Evolutionary conservation across 1,284 basidiomycete genomes (phyloP), one percentile per base, ranked within the genome.

Genomic region (Bjerkandera adusta): DNA sequence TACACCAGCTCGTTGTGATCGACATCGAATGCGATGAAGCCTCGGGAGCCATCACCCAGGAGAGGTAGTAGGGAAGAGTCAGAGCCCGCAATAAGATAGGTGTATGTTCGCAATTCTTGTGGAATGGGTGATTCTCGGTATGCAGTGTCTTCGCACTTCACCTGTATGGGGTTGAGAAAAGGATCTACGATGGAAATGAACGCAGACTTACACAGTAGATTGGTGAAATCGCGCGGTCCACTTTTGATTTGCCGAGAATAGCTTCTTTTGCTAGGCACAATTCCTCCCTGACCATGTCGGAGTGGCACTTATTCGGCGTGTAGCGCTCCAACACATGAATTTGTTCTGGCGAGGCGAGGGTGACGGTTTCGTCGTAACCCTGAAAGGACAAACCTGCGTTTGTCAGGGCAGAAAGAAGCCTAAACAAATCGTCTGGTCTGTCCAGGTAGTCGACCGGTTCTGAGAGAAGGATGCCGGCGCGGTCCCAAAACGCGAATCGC

Each of bases 11-110:
- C 20, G 7, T n/a, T 3, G 7, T 21, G 7, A n/a, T 33, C 8
- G 3, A 24, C 33, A 21, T 26, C 29, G 40, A 22, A 48, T 11
- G 33, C 34, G 22, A 43, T 16, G 33, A 27, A 48, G 7, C 39
- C 46, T n/a, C 24, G 34, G 3, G 46, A 43, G 13, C 18, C 46
- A n/a, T 34, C 46, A 33, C 13, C 46, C 46, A n/a, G 33, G 42
- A 5, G 34, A 10, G 7, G 39, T n/a, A 42, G 18, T 35, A 27
- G 10, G 10, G 5, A 5, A 18, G n/a, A 15, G 20, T n/a, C 3
- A n/a, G 24, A 16, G 16, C 18, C 13, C 27, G 26, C 5, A 39
- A 39, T 10, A 48, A 30, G 24, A 43, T 12, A n/a, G 41, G 38
- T 5, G 38, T 40, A 6, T 18, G 7, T 7, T 36, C 5, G 24